Percentiles rank a stretch among this genome's conserved stretches.
These are phyloP conservation scores for Dimargaris cristalligena DNA, from an alignment of 192 early-diverging fungal genomes.

Conservation along the genomic window DNA sequence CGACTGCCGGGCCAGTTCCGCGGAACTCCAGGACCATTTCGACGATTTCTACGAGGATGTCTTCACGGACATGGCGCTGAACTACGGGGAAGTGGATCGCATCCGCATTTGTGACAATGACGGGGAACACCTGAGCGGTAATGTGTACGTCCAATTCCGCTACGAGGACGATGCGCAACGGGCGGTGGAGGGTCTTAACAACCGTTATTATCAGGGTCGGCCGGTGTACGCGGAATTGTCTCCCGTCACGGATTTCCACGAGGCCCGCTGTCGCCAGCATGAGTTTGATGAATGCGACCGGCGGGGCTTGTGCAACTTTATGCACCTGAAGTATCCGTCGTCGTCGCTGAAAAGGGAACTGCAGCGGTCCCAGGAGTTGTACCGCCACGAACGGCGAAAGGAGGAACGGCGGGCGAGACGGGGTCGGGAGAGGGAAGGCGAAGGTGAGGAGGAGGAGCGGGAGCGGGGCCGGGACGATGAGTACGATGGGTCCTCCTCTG, in stretches of 20 bases:
- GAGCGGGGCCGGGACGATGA: too few species aligned
- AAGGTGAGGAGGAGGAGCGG: too few species aligned
- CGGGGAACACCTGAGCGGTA: slow-evolving; percentile 93
- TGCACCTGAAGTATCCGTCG: slow-evolving; percentile 89
- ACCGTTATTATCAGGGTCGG: slow-evolving; percentile 84
- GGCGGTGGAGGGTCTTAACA: slow-evolving; percentile 80
- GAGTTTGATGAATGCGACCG: slow-evolving; percentile 88
- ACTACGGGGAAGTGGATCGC: slow-evolving; percentile 92
- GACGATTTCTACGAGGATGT: slow-evolving; percentile 94
- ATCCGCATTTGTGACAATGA: slow-evolving; percentile 97
- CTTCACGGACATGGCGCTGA: slow-evolving; percentile 76
- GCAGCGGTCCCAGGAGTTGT: slow-evolving; percentile 51
- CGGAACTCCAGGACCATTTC: slow-evolving; percentile 70
- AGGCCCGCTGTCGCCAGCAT: slow-evolving; percentile 96
- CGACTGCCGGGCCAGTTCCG: slow-evolving; percentile 24
- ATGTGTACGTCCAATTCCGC: slow-evolving; percentile 85
- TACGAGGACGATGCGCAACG: slow-evolving; percentile 87
- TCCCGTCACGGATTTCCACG: slow-evolving; percentile 92
- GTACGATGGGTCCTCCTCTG: too few species aligned
- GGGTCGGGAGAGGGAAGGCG: too few species aligned
- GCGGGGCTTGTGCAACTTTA: slow-evolving; percentile 97
- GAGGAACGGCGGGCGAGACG: too few species aligned
- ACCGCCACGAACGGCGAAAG: slow-evolving; percentile 1
- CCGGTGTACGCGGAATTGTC: slow-evolving; percentile 93
- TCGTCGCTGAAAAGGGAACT: slow-evolving; percentile 62